phyloP scores from a whole-genome alignment of 2,329 filamentous ascomycete genomes.

The Fusarium nelsonii region DNA sequence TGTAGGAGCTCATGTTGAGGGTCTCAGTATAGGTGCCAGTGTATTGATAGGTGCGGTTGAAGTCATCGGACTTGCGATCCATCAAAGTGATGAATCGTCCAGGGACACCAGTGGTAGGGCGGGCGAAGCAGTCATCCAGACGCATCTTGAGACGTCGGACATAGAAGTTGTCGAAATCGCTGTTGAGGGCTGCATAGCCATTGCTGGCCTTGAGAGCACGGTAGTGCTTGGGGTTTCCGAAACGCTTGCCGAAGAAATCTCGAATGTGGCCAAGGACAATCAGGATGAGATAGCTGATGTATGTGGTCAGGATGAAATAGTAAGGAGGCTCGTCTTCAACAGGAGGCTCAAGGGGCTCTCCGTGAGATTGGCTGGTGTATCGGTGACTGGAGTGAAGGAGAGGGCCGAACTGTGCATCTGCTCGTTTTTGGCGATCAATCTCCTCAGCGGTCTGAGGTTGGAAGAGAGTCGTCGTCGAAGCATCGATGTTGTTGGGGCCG shows the following conservation, averaged over 20 bases:
- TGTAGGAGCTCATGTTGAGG: conserved; percentile 99
- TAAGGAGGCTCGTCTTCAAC: conserved; percentile 96
- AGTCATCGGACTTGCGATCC: conserved; percentile 90
- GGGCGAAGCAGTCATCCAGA: conserved; percentile 96
- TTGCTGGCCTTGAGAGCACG: conserved; percentile 83
- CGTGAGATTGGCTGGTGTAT: conserved; percentile 89
- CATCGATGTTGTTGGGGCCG: conserved; percentile 77
- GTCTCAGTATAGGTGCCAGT: conserved; percentile 94
- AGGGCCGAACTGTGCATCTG: conserved; percentile 92
- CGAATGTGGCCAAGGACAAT: conserved; percentile 95
- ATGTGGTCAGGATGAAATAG: conserved; percentile 96
- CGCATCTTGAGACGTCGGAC: conserved; percentile 91
- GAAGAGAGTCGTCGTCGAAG: conserved; percentile 83
- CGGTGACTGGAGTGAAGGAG: conserved; percentile 83
- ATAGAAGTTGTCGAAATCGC: conserved; percentile 99
- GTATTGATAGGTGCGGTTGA: conserved; percentile 89
- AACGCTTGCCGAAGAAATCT: conserved; percentile 98
- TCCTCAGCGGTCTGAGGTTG: conserved; percentile 89
- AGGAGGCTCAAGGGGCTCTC: conserved; percentile 82
- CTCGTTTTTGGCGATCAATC: conserved; percentile 77
- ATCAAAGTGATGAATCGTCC: conserved; percentile 93
- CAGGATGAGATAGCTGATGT: conserved; percentile 96
- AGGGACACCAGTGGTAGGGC: conserved; percentile 92
- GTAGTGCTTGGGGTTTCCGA: conserved; percentile 85
- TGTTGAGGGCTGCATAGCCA: conserved; percentile 95